Conservation (phyloP, 108 stramenopile genomes). For the Ochromonas danica region DNA sequence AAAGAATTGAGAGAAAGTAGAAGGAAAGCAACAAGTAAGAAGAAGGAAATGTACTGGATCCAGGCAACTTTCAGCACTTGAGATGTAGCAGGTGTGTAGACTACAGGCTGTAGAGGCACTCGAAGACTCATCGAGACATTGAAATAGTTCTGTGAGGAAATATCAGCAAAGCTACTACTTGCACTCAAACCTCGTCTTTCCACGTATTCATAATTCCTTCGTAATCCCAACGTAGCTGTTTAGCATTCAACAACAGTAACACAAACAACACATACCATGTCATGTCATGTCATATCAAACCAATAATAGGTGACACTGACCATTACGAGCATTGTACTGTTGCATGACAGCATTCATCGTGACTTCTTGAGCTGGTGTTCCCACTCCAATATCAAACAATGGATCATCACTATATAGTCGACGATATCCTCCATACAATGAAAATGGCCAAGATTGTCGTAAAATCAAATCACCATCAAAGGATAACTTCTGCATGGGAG, state of each 20-base stretch:
- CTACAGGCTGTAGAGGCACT: not conserved
- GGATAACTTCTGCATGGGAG: not conserved
- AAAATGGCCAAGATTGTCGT: not conserved
- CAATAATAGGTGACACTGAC: too few species aligned
- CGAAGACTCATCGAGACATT: not conserved
- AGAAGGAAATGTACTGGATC: slow-evolving; percentile 37
- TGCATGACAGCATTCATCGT: not conserved
- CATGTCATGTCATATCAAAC: too few species aligned
- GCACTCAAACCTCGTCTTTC: too few species aligned
- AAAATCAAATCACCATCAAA: slow-evolving; percentile 30
- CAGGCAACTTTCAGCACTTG: slow-evolving; percentile 27
- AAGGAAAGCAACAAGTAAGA: slow-evolving; percentile 9
- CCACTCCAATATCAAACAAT: not conserved
- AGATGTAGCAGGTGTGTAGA: slow-evolving; percentile 12
- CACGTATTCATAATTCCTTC: too few species aligned
- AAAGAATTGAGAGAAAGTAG: slow-evolving; percentile 24
- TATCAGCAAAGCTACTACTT: too few species aligned
- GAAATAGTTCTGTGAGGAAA: too few species aligned
- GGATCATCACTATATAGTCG: not conserved
- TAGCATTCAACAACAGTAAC: too few species aligned
- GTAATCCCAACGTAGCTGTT: too few species aligned
- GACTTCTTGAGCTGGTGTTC: not conserved
- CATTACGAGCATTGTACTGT: not conserved
- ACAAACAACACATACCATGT: too few species aligned
- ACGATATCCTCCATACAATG: slow-evolving; percentile 6